Evolutionary conservation across 1,284 basidiomycete species (phyloP).

Genomic region (Flammula alnicola): DNA sequence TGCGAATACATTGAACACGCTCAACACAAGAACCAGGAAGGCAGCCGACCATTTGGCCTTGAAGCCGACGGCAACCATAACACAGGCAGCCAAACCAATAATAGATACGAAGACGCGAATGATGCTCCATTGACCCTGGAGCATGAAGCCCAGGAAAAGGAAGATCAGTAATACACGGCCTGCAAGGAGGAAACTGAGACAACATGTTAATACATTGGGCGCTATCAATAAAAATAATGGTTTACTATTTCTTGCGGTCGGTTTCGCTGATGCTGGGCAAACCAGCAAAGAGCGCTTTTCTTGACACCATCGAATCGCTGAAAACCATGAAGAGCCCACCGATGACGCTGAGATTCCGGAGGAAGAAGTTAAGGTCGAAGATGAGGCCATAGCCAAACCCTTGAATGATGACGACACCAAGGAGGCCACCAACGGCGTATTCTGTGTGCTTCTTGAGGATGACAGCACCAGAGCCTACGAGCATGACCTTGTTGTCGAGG

Average conservation of each 20-base stretch:
- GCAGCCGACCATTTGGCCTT: constrained; percentile 98
- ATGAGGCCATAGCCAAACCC: constrained; percentile 95
- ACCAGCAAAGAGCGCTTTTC: constrained; percentile 91
- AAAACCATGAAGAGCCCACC: constrained; percentile 98
- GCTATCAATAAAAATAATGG: constrained; percentile 21
- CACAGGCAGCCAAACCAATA: constrained; percentile 88
- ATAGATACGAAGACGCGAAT: constrained; percentile 87
- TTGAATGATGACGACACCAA: constrained; percentile 93
- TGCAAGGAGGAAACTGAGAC: constrained; percentile 88
- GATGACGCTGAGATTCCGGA: constrained; percentile 91
- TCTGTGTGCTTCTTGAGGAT: constrained; percentile 90
- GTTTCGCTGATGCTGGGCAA: constrained; percentile 91
- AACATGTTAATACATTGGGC: constrained; percentile 4
- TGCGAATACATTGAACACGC: constrained; percentile 95
- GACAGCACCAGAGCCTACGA: constrained; percentile 84
- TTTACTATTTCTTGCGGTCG: constrained; percentile 97
- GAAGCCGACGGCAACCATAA: constrained; percentile 98
- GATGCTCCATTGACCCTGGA: constrained; percentile 92
- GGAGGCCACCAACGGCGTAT: constrained; percentile 87
- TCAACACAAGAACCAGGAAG: constrained; percentile 94
- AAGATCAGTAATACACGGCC: constrained; percentile 98
- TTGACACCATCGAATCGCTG: constrained; percentile 89
- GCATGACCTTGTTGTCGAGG: constrained; percentile 75
- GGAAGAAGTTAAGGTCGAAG: constrained; percentile 99
- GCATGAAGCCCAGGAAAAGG: constrained; percentile 97